phyloP scores from a whole-genome alignment of 345 rosid species.

The Sisymbrium irio region DNA sequence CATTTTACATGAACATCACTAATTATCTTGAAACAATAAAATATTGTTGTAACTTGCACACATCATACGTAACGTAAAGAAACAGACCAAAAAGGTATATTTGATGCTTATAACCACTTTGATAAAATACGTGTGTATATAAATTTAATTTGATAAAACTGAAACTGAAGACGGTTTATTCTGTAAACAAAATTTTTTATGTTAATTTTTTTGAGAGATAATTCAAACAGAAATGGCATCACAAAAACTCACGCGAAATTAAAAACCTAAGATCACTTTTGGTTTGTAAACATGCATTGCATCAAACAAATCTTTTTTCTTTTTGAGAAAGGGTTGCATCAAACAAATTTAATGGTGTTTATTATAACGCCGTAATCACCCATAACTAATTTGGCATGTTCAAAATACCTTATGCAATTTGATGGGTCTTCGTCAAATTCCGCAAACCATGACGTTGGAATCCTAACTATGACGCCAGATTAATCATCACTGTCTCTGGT shows the following conservation, averaged over 20 bases:
- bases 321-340: not conserved
- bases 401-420: not conserved
- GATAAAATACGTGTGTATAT: not conserved
- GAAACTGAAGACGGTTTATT: not conserved
- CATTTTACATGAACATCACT: not conserved
- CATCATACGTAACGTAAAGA: not conserved
- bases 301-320: not conserved
- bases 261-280: not conserved
- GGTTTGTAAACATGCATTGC: not conserved
- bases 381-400: conserved; percentile 8
- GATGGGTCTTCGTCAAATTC: conserved; percentile 5
- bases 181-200: not conserved
- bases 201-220: not conserved
- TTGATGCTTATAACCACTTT: not conserved
- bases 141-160: not conserved
- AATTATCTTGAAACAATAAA: not conserved
- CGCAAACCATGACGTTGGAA: not conserved
- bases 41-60: not conserved
- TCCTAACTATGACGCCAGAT: not conserved
- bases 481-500: conserved; percentile 17
- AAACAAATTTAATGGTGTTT: not conserved
- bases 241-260: not conserved
- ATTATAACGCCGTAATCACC: not conserved
- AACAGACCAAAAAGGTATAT: not conserved
- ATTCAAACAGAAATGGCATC: not conserved